These are phyloP conservation scores for Dissoconium aciculare DNA, from an alignment of 2,329 filamentous ascomycete species.

Conservation along the genomic window DNA sequence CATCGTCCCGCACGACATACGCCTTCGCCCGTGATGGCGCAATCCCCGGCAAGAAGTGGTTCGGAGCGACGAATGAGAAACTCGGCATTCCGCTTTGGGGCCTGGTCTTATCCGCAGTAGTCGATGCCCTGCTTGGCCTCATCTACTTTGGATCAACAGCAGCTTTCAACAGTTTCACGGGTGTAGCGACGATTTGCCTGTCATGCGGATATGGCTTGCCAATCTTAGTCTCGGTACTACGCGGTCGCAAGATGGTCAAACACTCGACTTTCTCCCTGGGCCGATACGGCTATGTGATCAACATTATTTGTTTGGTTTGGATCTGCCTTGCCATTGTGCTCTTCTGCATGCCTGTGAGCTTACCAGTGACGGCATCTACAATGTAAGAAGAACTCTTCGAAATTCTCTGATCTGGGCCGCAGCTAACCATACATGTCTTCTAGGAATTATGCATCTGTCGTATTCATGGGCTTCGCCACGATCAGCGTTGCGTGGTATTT, in stretches of 20 bases:
- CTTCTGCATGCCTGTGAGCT: conserved; percentile 54
- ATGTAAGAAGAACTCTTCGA: no score
- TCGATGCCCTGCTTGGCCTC: conserved; percentile 57
- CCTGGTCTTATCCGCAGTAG: conserved; percentile 49
- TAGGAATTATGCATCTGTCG: conserved; percentile 26
- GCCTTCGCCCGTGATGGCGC: conserved; percentile 60
- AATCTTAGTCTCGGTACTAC: conserved; percentile 54
- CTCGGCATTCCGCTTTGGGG: conserved; percentile 58
- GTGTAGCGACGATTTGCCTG: conserved; percentile 65
- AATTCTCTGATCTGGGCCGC: no score
- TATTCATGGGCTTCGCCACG: conserved; percentile 21
- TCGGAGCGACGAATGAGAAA: conserved; percentile 42
- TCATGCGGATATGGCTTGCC: conserved; percentile 62
- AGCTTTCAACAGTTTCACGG: conserved; percentile 67
- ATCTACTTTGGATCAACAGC: conserved; percentile 68
- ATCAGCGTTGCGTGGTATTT: conserved; percentile 24
- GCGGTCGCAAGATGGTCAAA: conserved; percentile 49
- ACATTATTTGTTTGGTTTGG: conserved; percentile 54
- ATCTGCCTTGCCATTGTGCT: conserved; percentile 54
- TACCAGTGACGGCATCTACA: conserved; percentile 20
- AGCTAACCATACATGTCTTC: no score
- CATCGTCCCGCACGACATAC: conserved; percentile 55
- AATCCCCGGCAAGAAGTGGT: conserved; percentile 33
- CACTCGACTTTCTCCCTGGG: conserved; percentile 55
- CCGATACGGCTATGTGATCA: conserved; percentile 52